Percentiles rank a stretch among this genome's conserved stretches.
phyloP scores from a whole-genome alignment of 73 alveolate genomes.

The Tetrahymena malaccensis region DNA sequence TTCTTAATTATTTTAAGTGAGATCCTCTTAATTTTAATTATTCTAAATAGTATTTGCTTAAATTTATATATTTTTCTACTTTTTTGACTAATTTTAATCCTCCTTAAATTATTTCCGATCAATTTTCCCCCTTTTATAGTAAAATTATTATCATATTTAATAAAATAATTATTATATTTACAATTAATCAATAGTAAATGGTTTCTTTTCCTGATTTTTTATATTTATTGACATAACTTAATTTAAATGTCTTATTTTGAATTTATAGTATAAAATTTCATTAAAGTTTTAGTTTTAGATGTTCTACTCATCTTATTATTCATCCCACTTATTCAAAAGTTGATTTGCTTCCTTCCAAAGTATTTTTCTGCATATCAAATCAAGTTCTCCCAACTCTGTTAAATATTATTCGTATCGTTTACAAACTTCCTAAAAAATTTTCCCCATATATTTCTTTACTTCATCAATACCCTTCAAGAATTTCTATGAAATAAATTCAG shows the following conservation, averaged over 20 bases:
- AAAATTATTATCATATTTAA: background rate
- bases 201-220: background rate
- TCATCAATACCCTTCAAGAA: background rate
- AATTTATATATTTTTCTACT: background rate
- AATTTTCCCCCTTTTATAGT: background rate
- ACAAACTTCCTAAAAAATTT: background rate
- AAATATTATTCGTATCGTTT: background rate
- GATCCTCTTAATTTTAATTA: background rate
- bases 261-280: background rate
- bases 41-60: background rate
- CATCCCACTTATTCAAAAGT: background rate
- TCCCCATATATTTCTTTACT: background rate
- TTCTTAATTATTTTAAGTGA: background rate
- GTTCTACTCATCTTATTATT: background rate
- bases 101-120: background rate
- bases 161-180: background rate
- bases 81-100: background rate
- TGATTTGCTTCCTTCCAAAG: background rate
- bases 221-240: background rate
- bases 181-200: background rate
- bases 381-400: background rate
- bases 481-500: background rate
- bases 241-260: background rate
- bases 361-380: background rate
- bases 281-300: background rate